These are phyloP conservation scores for Neonectria coccinea DNA, from an alignment of 2,329 filamentous ascomycete genomes.

Conservation along the genomic window DNA sequence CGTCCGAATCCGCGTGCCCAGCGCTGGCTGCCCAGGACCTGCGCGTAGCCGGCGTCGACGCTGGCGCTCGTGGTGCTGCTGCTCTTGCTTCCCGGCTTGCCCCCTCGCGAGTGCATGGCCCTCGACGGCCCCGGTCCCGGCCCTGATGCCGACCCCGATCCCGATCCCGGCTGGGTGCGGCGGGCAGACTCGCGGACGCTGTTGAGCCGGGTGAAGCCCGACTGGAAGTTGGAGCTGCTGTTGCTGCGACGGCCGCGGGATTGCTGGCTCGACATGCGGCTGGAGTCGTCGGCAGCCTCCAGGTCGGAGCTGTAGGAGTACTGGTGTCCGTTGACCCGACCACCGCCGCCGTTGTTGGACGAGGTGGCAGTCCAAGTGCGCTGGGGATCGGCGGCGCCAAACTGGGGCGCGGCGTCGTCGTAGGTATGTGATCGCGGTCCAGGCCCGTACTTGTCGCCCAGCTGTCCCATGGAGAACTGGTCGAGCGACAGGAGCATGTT, in stretches of 20 bases:
- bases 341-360: conserved; percentile 36
- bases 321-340: conserved; percentile 47
- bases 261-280: conserved; percentile 61
- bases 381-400: conserved; percentile 49
- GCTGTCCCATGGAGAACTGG: conserved; percentile 73
- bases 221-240: conserved; percentile 79
- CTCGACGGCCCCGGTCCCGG: conserved; percentile 52
- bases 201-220: conserved; percentile 70
- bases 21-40: conserved; percentile 68
- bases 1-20: conserved; percentile 66
- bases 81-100: conserved; percentile 77
- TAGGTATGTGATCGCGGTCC: conserved; percentile 45
- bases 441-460: conserved; percentile 43
- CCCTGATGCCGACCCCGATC: no score
- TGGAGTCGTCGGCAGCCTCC: conserved; percentile 67
- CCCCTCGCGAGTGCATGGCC: conserved; percentile 62
- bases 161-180: conserved; percentile 44
- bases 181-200: conserved; percentile 65
- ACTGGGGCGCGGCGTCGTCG: conserved; percentile 43
- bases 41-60: conserved; percentile 72
- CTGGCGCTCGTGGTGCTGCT: conserved; percentile 76
- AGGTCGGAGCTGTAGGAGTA: conserved; percentile 73
- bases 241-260: conserved; percentile 77
- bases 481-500: conserved; percentile 96
- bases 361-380: conserved; percentile 47